Evolutionary conservation across 495 filamentous ascomycete genomes (phyloP).

Genomic region (Xylaria grammica): DNA sequence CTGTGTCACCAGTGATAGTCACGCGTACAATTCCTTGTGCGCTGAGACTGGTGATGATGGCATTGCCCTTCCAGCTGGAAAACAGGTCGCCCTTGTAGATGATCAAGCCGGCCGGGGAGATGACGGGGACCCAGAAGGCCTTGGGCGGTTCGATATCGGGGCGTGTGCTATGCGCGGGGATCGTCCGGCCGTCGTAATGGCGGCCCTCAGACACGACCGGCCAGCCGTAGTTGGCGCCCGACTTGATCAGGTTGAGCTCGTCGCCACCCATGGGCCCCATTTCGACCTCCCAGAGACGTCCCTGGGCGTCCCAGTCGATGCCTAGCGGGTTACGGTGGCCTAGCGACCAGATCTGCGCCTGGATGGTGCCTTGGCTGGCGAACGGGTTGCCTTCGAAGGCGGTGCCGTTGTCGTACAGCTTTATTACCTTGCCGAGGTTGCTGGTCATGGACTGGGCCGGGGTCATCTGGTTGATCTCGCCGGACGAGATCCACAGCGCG

Average conservation of each 20-base stretch:
- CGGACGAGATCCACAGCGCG: slow-evolving; percentile 44
- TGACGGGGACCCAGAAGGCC: slow-evolving; percentile 45
- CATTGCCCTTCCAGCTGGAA: slow-evolving; percentile 43
- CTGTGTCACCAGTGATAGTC: slow-evolving; percentile 40
- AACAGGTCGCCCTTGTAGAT: slow-evolving; percentile 47
- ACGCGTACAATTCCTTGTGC: slow-evolving; percentile 38
- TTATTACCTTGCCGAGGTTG: slow-evolving; percentile 46
- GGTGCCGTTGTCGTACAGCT: slow-evolving; percentile 43
- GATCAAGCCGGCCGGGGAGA: slow-evolving; percentile 41
- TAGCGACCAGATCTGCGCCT: slow-evolving; percentile 41
- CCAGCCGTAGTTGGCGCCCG: slow-evolving; percentile 45
- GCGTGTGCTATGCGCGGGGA: slow-evolving; percentile 42
- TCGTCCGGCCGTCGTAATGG: slow-evolving; percentile 43
- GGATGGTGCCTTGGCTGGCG: slow-evolving; percentile 36
- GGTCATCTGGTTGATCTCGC: slow-evolving; percentile 42
- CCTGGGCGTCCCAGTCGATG: slow-evolving; percentile 44
- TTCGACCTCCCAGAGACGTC: slow-evolving; percentile 45
- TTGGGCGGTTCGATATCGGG: slow-evolving; percentile 41
- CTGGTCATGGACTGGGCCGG: slow-evolving; percentile 42
- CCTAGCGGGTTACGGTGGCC: slow-evolving; percentile 45
- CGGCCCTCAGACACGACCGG: slow-evolving; percentile 41
- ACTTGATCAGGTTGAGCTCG: slow-evolving; percentile 44
- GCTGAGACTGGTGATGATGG: slow-evolving; percentile 40
- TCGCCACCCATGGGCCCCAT: slow-evolving; percentile 47
- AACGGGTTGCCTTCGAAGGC: slow-evolving; percentile 42